Base-by-base conservation (phyloP, 2,329 filamentous ascomycete genomes). In the Rutstroemia sydowiana region DNA sequence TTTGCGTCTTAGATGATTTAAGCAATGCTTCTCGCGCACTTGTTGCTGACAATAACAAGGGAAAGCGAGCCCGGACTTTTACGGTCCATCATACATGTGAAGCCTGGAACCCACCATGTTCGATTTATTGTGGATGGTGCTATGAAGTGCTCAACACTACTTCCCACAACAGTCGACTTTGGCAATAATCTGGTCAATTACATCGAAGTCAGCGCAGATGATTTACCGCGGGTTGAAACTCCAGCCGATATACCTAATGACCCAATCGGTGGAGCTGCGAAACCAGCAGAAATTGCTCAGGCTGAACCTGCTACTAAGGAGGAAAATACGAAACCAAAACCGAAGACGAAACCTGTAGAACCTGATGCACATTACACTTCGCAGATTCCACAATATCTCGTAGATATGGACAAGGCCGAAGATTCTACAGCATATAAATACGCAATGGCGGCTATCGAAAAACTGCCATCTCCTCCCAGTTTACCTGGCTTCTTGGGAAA, bases 151-250 rank as follows among this genome's bases (percentile, higher is more conserved):
- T 93, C 89, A 14, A 83, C 87, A 55, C 82, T 87, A 58, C 76
- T 96, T 51, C 92, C 93, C 13, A 97, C 93, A 0, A 95, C 93
- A 1, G 93, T 98, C 53, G 93, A 98, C 68, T 96, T 95, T 68
- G 95, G 90, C 58, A 97, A 97, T 72, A 95, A 95, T 66, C 76
- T 98, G 16, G 92, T 98, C 70, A 98, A 98, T 71, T 98, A 97
- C 68, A 88, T 98, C 65, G 93, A 98, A 72, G 87, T 97, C 56
- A 88, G 79, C 62, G 82, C 88, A 32, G 85, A 90, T 51, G 85
- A 91, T 63, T 70, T 84, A 28, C 73, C 75, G 10, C 65, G 67
- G 23, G 63, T 68, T 44, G 51, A 50, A 16, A 53, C 52, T 26
- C 39, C 54, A 21, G 57, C 56, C 48, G 55, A 54, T 16, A 23